Evolutionary conservation across 306 rosid species (phyloP).

Genomic region (Ormosia semicastrata): DNA sequence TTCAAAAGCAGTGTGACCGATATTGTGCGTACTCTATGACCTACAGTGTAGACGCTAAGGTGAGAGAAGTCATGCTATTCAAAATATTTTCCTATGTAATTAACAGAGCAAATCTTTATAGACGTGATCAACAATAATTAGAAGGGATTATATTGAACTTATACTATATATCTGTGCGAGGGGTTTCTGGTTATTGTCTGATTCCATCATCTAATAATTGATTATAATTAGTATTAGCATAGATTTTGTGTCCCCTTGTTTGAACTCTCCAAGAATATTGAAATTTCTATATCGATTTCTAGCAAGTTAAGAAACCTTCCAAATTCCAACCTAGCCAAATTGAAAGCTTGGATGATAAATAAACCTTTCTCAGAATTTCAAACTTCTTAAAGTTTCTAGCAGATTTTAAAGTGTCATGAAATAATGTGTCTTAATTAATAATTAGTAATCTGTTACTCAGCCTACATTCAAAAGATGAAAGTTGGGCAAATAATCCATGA

Average conservation of each 20-base stretch:
- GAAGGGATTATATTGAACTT: background rate
- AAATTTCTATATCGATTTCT: conserved; percentile 5
- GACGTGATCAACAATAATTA: conserved; percentile 18
- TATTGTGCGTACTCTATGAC: background rate
- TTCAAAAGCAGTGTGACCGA: conserved; percentile 5
- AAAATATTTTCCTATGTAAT: conserved; percentile 12
- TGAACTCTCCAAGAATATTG: conserved; percentile 15
- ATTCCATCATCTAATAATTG: conserved; percentile 28
- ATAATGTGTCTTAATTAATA: background rate
- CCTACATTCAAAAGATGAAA: conserved; percentile 2
- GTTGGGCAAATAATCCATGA: background rate
- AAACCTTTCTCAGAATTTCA: background rate
- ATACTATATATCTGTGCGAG: background rate
- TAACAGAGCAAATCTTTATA: conserved; percentile 19
- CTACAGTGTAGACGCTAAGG: background rate
- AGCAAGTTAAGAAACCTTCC: background rate
- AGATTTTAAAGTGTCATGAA: background rate
- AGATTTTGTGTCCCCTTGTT: conserved; percentile 34
- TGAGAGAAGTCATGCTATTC: background rate
- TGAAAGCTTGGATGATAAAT: conserved; percentile 10
- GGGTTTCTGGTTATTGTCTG: conserved; percentile 16
- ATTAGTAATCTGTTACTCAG: background rate
- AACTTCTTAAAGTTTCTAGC: background rate
- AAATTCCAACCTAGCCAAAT: conserved; percentile 17
- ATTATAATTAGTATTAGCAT: conserved; percentile 14